Conservation (phyloP, 345 rosid species). For the Geranium rotundifolium region DNA sequence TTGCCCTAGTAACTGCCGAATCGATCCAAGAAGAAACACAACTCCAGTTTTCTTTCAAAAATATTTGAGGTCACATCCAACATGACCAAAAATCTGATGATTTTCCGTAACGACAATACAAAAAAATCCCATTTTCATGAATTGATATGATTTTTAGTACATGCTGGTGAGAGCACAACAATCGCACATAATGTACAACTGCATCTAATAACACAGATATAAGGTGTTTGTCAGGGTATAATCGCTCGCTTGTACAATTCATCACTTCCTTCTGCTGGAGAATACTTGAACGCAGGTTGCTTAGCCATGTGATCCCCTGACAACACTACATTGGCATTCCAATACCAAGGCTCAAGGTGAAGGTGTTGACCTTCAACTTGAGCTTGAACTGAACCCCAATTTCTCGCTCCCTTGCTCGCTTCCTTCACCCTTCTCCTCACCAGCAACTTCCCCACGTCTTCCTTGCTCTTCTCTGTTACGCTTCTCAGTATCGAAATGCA, state of each 20-base stretch:
- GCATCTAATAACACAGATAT: no score
- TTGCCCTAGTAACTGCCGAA: no score
- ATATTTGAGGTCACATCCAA: no score
- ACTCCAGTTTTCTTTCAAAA: no score
- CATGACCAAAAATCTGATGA: no score
- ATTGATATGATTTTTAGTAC: no score
- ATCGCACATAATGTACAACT: neutral
- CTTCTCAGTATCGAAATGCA: conserved; percentile 60
- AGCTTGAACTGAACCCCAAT: conserved; percentile 73
- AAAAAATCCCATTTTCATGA: no score
- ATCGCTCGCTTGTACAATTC: conserved; percentile 55
- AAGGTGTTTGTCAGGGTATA: conserved; percentile 33
- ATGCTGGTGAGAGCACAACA: no score
- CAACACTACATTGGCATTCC: conserved; percentile 42
- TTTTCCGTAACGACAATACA: no score
- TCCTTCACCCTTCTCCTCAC: conserved; percentile 54
- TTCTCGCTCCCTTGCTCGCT: conserved; percentile 52
- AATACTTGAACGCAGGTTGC: conserved; percentile 35
- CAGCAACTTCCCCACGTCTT: conserved; percentile 57
- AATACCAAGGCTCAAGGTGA: conserved; percentile 64
- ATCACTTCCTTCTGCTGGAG: conserved; percentile 65
- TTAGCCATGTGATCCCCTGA: conserved; percentile 19
- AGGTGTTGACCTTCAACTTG: conserved; percentile 12
- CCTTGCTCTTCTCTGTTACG: conserved; percentile 48
- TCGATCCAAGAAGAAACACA: no score